Conservation (phyloP, 1,284 basidiomycete species). For the Omphalotus olearius region DNA sequence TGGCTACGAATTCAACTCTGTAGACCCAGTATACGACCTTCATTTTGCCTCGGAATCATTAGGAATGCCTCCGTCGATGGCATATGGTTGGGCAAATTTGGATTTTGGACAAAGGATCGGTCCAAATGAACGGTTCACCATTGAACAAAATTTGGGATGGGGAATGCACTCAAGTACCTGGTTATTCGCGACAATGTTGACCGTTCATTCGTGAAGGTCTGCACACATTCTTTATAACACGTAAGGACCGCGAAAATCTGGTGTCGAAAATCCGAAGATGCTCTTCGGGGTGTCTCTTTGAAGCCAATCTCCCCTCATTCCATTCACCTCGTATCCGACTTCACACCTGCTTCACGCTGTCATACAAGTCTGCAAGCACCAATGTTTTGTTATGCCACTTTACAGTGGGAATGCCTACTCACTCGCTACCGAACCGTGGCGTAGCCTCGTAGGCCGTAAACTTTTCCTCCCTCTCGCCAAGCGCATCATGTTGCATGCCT, state of each 20-base stretch:
- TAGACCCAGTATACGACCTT: too few species aligned
- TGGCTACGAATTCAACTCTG: too few species aligned
- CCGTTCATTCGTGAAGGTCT: constrained; percentile 22
- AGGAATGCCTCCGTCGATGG: constrained; percentile 22
- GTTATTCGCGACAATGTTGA: constrained; percentile 25
- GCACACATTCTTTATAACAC: constrained; percentile 23
- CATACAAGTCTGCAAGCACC: constrained; percentile 21
- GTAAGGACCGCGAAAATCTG: constrained; percentile 15
- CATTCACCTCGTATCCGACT: constrained; percentile 18
- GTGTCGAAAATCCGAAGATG: constrained; percentile 24
- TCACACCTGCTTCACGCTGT: too few species aligned
- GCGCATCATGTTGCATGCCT: constrained; percentile 24
- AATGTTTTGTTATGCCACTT: constrained; percentile 26
- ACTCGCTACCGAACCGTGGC: too few species aligned
- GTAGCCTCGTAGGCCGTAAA: too few species aligned
- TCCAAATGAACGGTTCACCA: constrained; percentile 21
- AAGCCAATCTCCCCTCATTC: constrained; percentile 4
- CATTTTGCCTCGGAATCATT: constrained; percentile 26
- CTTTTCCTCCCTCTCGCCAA: constrained; percentile 22
- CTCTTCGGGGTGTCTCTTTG: too few species aligned
- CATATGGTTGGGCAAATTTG: constrained; percentile 23
- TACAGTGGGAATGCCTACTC: constrained; percentile 23
- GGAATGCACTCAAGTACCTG: constrained; percentile 28
- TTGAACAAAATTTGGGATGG: constrained; percentile 29
- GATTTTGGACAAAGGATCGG: constrained; percentile 25